Base-by-base conservation (phyloP, 192 early-diverging fungal genomes). In the Diversispora eburnea region DNA sequence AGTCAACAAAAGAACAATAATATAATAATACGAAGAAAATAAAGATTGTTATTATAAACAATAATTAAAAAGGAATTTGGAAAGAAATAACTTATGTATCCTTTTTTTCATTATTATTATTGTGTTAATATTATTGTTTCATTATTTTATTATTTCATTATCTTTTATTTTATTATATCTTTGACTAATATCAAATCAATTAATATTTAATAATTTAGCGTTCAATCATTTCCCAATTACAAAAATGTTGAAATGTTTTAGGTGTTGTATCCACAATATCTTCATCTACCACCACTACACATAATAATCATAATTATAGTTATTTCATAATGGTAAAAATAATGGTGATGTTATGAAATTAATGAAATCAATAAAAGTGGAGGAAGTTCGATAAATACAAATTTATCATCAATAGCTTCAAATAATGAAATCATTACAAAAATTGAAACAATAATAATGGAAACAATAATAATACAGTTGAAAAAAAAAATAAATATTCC, bases 401-500 rank as follows among this genome's bases (percentile, higher is more conserved):
- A 33, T 33, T 33, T 2, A 33, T 33, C 25, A 33, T 33, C 25
- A 33, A 33, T 33, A 33, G 2, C 25, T 33, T 33, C 25, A 33
- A 33, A 33, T 33, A 33, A 33, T 33, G 25, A 33, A 33, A 33
- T 33, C 25, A 33, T 33, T 33, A 33, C 25, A 33, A 33, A 0
- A 33, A 2, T 2, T 0, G 25, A 33, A 33, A 33, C 25, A 33
- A 33, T 56, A 75, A 42, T 54, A 33, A 33, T 61, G 7, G 12
- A 60, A 48, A 86, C 7, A 64, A 49, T 8, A 48, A 60, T 47
- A 60, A 59, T 19, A 73, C 20, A 25, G 25, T 64, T 41, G 85
- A n/a, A n/a, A n/a, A n/a, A 91, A 59, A 60, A 77, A 71, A 77
- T 81, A 0, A 89, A 92, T 58, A 77, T 85, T 20, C 81, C 83